A percentile compares a stretch with the other conserved stretches of the same genome.
Conservation (phyloP, 331 rosid genomes). For the Rhamnella rubrinervis region DNA sequence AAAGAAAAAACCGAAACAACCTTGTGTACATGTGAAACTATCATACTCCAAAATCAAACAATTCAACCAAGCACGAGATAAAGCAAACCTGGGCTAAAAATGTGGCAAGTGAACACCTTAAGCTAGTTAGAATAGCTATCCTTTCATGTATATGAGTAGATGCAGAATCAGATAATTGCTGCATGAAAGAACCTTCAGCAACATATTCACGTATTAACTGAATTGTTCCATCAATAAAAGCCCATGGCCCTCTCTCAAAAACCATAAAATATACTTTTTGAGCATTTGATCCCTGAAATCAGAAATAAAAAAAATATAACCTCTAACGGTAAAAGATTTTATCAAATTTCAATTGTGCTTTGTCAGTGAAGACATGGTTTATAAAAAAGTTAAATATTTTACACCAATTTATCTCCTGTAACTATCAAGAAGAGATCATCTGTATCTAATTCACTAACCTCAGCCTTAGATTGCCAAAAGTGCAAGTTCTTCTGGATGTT, state of each 20-base stretch:
- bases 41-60: no score
- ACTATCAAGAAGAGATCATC: not conserved
- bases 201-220: slow-evolving; percentile 47
- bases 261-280: slow-evolving; percentile 77
- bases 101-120: slow-evolving; percentile 65
- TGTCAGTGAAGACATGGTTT: not conserved
- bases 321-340: not conserved
- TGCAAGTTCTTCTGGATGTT: slow-evolving; percentile 70
- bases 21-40: no score
- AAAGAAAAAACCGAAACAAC: no score
- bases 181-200: slow-evolving; percentile 48
- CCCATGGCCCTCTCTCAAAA: slow-evolving; percentile 88
- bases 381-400: not conserved
- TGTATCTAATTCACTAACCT: slow-evolving; percentile 44
- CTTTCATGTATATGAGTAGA: slow-evolving; percentile 66
- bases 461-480: slow-evolving; percentile 81
- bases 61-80: not conserved
- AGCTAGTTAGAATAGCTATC: slow-evolving; percentile 53
- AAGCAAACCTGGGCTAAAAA: slow-evolving; percentile 86
- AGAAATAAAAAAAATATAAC: slow-evolving; percentile 13
- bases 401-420: not conserved
- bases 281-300: slow-evolving; percentile 70
- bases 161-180: slow-evolving; percentile 53
- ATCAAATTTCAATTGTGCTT: not conserved
- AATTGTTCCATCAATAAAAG: slow-evolving; percentile 58